Evolutionary conservation across 2,329 filamentous ascomycete species (phyloP), one percentile per base, ranked within the genome.

Genomic region (Chaetothyriales sp.): DNA sequence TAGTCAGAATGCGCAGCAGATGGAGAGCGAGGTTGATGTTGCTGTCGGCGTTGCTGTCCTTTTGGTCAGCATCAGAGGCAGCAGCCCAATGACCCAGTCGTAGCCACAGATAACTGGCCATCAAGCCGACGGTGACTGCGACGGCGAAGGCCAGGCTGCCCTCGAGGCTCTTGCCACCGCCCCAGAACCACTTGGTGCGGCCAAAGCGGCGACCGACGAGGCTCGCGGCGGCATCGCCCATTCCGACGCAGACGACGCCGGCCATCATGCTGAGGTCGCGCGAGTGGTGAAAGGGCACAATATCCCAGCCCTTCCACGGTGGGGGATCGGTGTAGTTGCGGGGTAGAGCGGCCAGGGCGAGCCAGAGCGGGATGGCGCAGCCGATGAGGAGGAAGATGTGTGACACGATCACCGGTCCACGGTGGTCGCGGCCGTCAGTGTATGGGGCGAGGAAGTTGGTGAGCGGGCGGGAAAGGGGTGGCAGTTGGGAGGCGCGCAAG

Each of bases 321-420:
- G 10, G 4, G 20, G 77, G 77, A 8, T 68, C 74, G 0, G 69
- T 63, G 1, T 77, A 81, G 0, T 64, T 70, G 3, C 85, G 77
- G 0, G 78, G 70, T 0, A 86, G 71, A 0, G 83, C 81, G 0
- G 86, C 86, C 10, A 95, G 76, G 3, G 82, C 85, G 1, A 95
- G 75, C 92, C 92, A 97, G 1, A 97, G 77, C 0, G 92, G 92
- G 4, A 97, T 89, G 6, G 90, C 90, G 61, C 92, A 97, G 37
- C 92, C 92, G 50, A 97, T 88, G 4, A 97, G 77, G 9, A 98
- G 76, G 64, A 98, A 98, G 48, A 98, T 94, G 66, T 97, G 92
- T 0, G 86, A 94, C 49, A 98, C 85, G 44, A 98, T 90, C 25
- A 98, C 89, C 0, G 92, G 92, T 0, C 92, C 92, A 29, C 89